Evolutionary conservation across 495 filamentous ascomycete genomes (phyloP).

Genomic region (Neurospora sp.): DNA sequence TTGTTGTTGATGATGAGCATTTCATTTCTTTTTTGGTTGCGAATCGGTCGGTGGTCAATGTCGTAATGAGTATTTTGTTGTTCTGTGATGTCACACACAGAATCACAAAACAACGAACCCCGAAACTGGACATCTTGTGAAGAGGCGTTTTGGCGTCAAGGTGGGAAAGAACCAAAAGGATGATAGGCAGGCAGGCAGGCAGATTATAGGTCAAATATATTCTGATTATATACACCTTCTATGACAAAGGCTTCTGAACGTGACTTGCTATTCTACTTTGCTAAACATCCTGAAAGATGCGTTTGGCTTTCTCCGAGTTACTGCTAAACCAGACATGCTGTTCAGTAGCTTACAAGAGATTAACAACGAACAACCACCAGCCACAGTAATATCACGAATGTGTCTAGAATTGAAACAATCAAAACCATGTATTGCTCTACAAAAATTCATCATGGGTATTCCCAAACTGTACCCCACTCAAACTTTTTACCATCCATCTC

Average conservation of each 20-base stretch:
- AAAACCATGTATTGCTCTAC: background rate
- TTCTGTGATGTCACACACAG: background rate
- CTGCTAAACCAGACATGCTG: no score
- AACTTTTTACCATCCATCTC: background rate
- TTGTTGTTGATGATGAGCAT: background rate
- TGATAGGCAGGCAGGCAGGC: background rate
- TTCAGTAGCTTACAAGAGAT: no score
- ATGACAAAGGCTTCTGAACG: background rate
- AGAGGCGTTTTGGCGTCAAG: conserved; percentile 14
- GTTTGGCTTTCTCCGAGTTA: no score
- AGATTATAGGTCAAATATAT: background rate
- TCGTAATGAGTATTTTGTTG: background rate
- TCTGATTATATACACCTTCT: background rate
- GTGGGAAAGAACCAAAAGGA: background rate
- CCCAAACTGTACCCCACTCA: background rate
- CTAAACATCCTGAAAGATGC: no score
- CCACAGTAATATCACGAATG: no score
- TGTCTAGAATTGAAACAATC: background rate
- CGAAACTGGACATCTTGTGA: background rate
- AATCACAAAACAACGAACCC: background rate
- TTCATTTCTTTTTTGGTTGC: background rate
- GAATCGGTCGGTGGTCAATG: background rate
- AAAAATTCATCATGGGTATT: background rate
- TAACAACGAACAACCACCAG: no score
- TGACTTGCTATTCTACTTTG: background rate